Conservation (phyloP, 371 early-diverging fungal genomes). For the Rhizopus delemar region DNA sequence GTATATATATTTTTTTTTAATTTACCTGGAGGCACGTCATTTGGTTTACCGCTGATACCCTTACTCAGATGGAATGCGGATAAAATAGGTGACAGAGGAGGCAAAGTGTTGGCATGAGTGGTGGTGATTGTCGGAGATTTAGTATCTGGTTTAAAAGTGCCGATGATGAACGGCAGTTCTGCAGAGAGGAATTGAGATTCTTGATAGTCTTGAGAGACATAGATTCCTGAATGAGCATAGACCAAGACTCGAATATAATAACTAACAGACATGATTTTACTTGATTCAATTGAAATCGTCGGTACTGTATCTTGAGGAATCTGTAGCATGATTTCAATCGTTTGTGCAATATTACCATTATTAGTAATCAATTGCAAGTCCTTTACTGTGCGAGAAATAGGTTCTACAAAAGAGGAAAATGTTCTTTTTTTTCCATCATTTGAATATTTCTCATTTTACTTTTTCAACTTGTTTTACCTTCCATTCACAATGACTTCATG, state of each 20-base stretch:
- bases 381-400: background rate
- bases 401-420: slow-evolving; percentile 3
- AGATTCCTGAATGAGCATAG: slow-evolving; percentile 22
- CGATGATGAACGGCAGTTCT: slow-evolving; percentile 25
- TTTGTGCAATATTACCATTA: background rate
- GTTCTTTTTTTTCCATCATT: background rate
- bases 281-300: slow-evolving; percentile 22
- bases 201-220: slow-evolving; percentile 13
- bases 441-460: background rate
- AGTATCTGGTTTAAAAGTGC: slow-evolving; percentile 9
- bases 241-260: slow-evolving; percentile 25
- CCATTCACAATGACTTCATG: slow-evolving; percentile 19
- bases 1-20: background rate
- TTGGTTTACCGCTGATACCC: background rate
- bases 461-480: slow-evolving; percentile 5
- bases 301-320: slow-evolving; percentile 23
- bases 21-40: background rate
- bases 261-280: slow-evolving; percentile 18
- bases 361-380: background rate
- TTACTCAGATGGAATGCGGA: background rate
- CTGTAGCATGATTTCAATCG: slow-evolving; percentile 14
- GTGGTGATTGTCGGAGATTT: background rate
- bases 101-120: background rate
- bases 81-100: slow-evolving; percentile 1
- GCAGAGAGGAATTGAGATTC: slow-evolving; percentile 19